These are phyloP conservation scores for Chiua virens DNA, from an alignment of 768 basidiomycete species.

Conservation along the genomic window DNA sequence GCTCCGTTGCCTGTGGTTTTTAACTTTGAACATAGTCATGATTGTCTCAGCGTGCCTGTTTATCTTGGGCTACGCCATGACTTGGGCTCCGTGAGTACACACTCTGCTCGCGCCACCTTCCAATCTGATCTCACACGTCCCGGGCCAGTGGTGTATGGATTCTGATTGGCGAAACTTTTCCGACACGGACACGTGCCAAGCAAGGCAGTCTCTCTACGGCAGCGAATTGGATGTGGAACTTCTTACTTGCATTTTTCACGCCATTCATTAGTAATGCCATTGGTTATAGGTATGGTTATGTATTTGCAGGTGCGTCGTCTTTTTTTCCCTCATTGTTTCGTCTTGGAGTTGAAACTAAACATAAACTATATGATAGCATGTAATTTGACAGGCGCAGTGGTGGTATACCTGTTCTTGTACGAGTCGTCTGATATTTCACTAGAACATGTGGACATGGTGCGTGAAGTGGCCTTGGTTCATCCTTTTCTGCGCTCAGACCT, in stretches of 20 bases:
- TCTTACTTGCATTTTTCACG: slow-evolving; percentile 77
- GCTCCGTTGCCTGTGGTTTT: background rate
- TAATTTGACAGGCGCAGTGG: slow-evolving; percentile 55
- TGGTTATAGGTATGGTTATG: slow-evolving; percentile 62
- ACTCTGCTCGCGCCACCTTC: background rate
- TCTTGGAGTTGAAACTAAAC: no score
- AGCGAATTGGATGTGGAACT: slow-evolving; percentile 70
- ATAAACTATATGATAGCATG: slow-evolving; percentile 36
- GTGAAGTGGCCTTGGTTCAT: slow-evolving; percentile 14
- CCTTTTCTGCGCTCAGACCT: no score
- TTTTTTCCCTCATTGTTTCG: background rate
- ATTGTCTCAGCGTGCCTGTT: slow-evolving; percentile 70
- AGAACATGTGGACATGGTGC: slow-evolving; percentile 59
- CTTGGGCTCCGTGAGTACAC: slow-evolving; percentile 56
- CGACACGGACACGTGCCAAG: slow-evolving; percentile 68
- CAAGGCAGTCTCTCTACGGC: slow-evolving; percentile 68
- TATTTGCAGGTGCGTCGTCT: slow-evolving; percentile 55
- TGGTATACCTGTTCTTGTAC: slow-evolving; percentile 76
- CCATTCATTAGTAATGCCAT: slow-evolving; percentile 65
- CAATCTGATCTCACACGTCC: background rate
- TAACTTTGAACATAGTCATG: slow-evolving; percentile 41
- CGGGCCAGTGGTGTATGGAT: slow-evolving; percentile 63
- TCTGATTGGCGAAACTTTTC: slow-evolving; percentile 75
- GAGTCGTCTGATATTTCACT: slow-evolving; percentile 67
- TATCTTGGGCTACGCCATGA: slow-evolving; percentile 69